Evolutionary conservation across 768 basidiomycete species (phyloP), one percentile per base, ranked within the genome.

Genomic region (Exidia glandulosa): DNA sequence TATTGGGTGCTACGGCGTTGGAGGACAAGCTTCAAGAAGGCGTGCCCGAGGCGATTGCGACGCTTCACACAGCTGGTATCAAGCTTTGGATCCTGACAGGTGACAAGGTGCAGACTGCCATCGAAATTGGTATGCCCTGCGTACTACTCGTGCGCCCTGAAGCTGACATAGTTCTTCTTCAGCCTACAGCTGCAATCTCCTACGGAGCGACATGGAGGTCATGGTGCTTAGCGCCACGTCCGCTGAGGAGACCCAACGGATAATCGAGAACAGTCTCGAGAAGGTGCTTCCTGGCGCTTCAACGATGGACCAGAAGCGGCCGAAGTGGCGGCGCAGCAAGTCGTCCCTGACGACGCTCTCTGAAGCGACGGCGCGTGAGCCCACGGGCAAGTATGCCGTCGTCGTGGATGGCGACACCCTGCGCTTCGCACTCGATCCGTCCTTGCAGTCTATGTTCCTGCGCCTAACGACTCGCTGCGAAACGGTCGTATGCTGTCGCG

Each of bases 401-500:
- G 95, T 98, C 63, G 96, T 98, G 61, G 95, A 98, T 68, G 95
- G 95, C 1, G 93, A 96, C 67, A 95, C 93, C 0, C 75, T 97
- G 16, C 79, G 85, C 27, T 81, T 90, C 70, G 94, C 94, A 0
- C 76, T 97, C 32, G 80, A 81, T 9, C 79, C 84, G 1, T 79
- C 85, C 19, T 73, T 97, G 64, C 96, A 95, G 72, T 77, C 81
- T 2, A 70, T 96, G 32, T 98, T 98, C 76, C 78, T 98, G 57
- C 91, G 87, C 61, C 79, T 99, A 6, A 89, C 90, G 5, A 97
- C 93, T 2, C 94, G 96, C 68, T 99, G 95, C 71, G 90, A 95
- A 68, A 95, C 95, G 2, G 95, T 99, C n/a, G 94, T 99, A 29
- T 98, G 95, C 69, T 99, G 95, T 75, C 87, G 95, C 63, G 95